Percentiles rank a stretch among this genome's conserved stretches.
Evolutionary conservation across 495 filamentous ascomycete genomes (phyloP).

Genomic region (Aspergillus olivimuriae): DNA sequence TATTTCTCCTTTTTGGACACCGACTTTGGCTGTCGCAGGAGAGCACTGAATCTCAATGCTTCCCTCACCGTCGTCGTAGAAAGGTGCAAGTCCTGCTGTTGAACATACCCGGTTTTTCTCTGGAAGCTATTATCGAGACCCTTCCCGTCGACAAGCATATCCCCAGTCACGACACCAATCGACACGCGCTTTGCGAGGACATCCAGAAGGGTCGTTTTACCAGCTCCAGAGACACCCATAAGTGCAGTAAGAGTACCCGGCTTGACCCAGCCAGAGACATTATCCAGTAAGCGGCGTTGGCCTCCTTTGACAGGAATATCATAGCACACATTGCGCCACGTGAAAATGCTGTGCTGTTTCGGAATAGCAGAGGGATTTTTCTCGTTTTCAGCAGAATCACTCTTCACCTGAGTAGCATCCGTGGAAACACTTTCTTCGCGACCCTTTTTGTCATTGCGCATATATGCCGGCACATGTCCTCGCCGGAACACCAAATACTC

Average conservation of each 20-base stretch:
- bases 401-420: conserved; percentile 10
- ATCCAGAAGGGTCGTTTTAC: conserved; percentile 63
- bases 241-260: conserved; percentile 64
- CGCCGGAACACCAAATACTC: conserved; percentile 39
- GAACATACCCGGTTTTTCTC: conserved; percentile 86
- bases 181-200: conserved; percentile 50
- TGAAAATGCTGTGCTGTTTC: conserved; percentile 57
- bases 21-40: conserved; percentile 69
- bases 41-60: conserved; percentile 75
- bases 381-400: conserved; percentile 12
- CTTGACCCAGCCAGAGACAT: conserved; percentile 61
- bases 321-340: conserved; percentile 71
- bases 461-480: conserved; percentile 30
- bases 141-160: conserved; percentile 49
- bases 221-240: conserved; percentile 58
- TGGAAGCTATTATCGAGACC: conserved; percentile 71
- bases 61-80: conserved; percentile 75
- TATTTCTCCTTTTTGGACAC: conserved; percentile 42
- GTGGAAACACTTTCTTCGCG: conserved; percentile 10
- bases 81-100: conserved; percentile 89
- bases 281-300: conserved; percentile 51
- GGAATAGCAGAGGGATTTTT: conserved; percentile 29
- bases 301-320: conserved; percentile 56
- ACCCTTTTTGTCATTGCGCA: conserved; percentile 26
- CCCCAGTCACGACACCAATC: conserved; percentile 48